These are phyloP conservation scores for Lizonia empirigonia DNA, from an alignment of 2,329 filamentous ascomycete genomes.

Conservation along the genomic window DNA sequence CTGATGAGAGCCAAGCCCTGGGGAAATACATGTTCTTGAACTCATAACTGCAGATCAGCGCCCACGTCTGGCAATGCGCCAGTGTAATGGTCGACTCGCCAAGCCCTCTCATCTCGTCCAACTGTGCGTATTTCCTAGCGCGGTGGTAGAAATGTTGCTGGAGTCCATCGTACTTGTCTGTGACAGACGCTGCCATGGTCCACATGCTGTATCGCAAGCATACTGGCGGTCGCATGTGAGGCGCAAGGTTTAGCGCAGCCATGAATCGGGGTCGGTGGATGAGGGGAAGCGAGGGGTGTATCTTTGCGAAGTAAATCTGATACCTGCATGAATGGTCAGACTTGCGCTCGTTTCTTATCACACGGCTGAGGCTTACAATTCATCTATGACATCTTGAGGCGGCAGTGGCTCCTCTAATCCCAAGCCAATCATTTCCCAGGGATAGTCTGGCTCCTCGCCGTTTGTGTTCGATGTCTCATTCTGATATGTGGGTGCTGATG, in stretches of 20 bases:
- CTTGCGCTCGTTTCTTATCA: no score
- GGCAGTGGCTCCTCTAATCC: conserved; percentile 84
- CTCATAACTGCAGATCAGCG: conserved; percentile 80
- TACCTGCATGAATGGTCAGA: conserved; percentile 59
- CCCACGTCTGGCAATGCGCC: conserved; percentile 84
- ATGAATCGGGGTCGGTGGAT: conserved; percentile 88
- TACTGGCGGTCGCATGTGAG: conserved; percentile 82
- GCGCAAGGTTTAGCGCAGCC: conserved; percentile 87
- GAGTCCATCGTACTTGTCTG: conserved; percentile 78
- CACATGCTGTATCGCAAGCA: conserved; percentile 94
- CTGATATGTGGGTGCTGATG: conserved; percentile 26
- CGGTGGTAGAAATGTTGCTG: conserved; percentile 90
- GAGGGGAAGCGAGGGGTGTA: conserved; percentile 84
- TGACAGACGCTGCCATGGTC: conserved; percentile 86
- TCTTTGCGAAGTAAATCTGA: conserved; percentile 86
- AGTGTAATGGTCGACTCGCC: conserved; percentile 88
- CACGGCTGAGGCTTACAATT: conserved; percentile 65
- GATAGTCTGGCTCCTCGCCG: conserved; percentile 54
- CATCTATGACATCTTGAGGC: conserved; percentile 78
- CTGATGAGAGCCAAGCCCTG: conserved; percentile 90
- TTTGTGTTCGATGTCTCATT: conserved; percentile 22
- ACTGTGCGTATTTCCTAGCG: conserved; percentile 86
- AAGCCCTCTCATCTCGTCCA: conserved; percentile 89
- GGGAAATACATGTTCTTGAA: conserved; percentile 99
- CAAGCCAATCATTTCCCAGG: conserved; percentile 85